Conservation (phyloP, 2,329 filamentous ascomycete genomes). For the Neocucurbitaria cava region DNA sequence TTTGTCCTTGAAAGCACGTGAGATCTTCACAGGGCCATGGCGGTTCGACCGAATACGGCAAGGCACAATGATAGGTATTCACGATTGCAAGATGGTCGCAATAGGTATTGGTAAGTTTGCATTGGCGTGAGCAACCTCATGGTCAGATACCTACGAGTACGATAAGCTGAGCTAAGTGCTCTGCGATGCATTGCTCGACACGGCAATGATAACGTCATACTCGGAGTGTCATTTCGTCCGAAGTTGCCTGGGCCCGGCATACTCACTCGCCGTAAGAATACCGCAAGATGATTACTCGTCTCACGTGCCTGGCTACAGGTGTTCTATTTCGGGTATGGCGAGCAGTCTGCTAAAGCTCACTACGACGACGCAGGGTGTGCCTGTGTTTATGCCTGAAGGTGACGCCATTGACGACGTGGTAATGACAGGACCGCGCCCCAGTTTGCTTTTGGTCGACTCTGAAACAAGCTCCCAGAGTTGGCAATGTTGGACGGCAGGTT, state of each 20-base stretch:
- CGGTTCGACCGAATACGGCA: slow-evolving; percentile 11
- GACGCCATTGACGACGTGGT: slow-evolving; percentile 28
- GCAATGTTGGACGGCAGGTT: slow-evolving; percentile 27
- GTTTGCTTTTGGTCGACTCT: slow-evolving; percentile 28
- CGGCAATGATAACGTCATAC: slow-evolving; percentile 12
- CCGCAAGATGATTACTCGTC: neutral
- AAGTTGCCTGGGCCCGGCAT: neutral
- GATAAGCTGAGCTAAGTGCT: neutral
- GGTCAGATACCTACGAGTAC: neutral
- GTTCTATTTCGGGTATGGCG: slow-evolving; percentile 21
- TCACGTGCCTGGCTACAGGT: neutral
- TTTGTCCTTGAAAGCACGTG: slow-evolving; percentile 27
- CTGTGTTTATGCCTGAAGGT: slow-evolving; percentile 7
- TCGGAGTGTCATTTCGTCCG: slow-evolving; percentile 19
- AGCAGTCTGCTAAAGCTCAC: slow-evolving; percentile 10
- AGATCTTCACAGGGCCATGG: slow-evolving; percentile 5
- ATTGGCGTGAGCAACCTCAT: too few species aligned
- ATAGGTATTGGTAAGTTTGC: neutral
- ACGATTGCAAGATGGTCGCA: slow-evolving; percentile 5
- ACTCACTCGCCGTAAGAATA: neutral
- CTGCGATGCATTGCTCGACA: slow-evolving; percentile 9
- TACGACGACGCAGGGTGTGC: slow-evolving; percentile 20
- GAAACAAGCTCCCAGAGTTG: slow-evolving; percentile 35
- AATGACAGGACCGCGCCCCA: slow-evolving; percentile 36
- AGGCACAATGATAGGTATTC: slow-evolving; percentile 13